Evolutionary conservation across 306 rosid genomes (phyloP).

Genomic region (Geum urbanum): DNA sequence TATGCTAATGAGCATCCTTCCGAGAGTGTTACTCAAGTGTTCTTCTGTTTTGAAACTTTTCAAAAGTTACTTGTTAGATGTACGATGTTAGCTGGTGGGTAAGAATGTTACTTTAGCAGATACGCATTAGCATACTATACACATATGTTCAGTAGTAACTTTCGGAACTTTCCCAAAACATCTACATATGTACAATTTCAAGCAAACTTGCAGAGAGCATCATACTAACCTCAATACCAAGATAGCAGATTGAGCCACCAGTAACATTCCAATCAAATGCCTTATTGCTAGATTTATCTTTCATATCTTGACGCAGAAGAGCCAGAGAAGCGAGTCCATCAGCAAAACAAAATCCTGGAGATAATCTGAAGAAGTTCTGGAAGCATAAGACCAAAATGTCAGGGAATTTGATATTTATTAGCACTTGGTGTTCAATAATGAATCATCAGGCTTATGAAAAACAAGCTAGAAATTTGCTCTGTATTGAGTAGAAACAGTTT

Average conservation of each 20-base stretch:
- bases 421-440: slow-evolving; percentile 1
- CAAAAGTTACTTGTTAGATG: background rate
- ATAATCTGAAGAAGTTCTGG: slow-evolving; percentile 92
- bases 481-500: background rate
- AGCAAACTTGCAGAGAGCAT: slow-evolving; percentile 16
- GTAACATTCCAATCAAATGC: slow-evolving; percentile 93
- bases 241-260: slow-evolving; percentile 91
- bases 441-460: background rate
- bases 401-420: slow-evolving; percentile 19
- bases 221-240: slow-evolving; percentile 66
- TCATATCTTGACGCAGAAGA: slow-evolving; percentile 96
- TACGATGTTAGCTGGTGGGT: too few species aligned
- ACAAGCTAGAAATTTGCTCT: background rate
- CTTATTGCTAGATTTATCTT: slow-evolving; percentile 67
- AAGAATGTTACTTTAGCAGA: too few species aligned
- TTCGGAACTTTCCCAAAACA: background rate
- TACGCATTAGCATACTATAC: slow-evolving; percentile 6
- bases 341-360: slow-evolving; percentile 97
- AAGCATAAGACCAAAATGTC: slow-evolving; percentile 27
- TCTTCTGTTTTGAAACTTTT: background rate
- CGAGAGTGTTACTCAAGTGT: too few species aligned
- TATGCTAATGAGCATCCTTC: too few species aligned
- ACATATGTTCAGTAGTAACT: background rate
- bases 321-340: slow-evolving; percentile 98
- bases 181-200: background rate